Base-by-base conservation (phyloP, 164 flowering plant genomes). In the Nymphaea thermarum region DNA sequence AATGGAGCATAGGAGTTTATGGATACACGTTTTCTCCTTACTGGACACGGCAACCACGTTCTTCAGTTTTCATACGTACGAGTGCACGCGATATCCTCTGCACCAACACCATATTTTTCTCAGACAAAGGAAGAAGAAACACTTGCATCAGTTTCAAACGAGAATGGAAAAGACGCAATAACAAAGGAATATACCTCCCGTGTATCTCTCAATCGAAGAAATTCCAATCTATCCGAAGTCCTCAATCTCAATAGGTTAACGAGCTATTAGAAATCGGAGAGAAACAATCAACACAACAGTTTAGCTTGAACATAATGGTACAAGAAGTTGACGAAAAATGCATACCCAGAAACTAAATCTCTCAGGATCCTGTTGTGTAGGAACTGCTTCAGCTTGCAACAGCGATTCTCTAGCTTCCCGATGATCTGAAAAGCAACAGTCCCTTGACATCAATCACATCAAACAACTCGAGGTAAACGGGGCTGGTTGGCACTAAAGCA, bases 311-410 rank as follows among this genome's bases (percentile, higher is more conserved):
- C 41, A 62, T 17, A 62, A 2, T 11, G 42, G 64, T 6, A 17
- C 25, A 62, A 17, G n/a, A 17, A 17, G 11, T 12, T 62, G n/a
- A 62, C 64, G 3, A 55, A 55, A 44, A 65, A 53, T 5, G 4
- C 16, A 67, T 90, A 94, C 99, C 99, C 99, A 91, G 75, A 90
- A 94, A 78, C 99, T 94, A 78, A 91, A 88, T 67, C 83, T 84
- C 77, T 94, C 96, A 17, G 97, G 96, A 80, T 94, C 92, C 65
- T 72, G 81, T 51, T 79, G 72, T 43, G 84, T 65, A 4, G 97
- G 97, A 87, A 88, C 85, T 82, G 84, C 77, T 76, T 94, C 97
- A n/a, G 79, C 79, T 73, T 80, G 82, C 25, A 77, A 80, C 18
- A 83, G 83, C 14, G 57, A 51, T 2, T 15, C 57, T 51, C 57